Percentiles rank a stretch among this genome's conserved stretches.
Evolutionary conservation across 345 rosid genomes (phyloP).

Genomic region (Salix arbutifolia): DNA sequence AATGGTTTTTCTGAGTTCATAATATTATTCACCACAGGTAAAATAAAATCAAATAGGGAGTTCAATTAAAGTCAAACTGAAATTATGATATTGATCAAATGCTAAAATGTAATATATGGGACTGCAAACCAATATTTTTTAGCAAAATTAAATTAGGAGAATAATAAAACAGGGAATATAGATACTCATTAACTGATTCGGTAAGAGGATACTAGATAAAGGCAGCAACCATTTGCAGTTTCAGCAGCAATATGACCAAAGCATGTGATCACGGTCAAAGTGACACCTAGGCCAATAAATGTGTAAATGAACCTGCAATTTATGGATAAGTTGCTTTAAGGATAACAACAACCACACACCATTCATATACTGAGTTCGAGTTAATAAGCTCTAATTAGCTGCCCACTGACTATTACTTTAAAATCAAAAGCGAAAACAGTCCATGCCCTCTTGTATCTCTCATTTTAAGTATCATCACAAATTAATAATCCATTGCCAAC

Average conservation of each 20-base stretch:
- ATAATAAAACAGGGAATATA: not conserved
- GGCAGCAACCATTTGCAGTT: slow-evolving; percentile 80
- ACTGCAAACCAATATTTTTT: not conserved
- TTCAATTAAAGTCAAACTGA: not conserved
- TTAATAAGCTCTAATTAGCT: not conserved
- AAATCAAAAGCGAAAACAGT: not conserved
- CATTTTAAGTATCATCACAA: not conserved
- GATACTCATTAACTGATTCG: not conserved
- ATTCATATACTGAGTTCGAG: not conserved
- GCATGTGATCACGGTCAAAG: slow-evolving; percentile 67
- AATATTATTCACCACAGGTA: not conserved
- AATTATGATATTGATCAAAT: not conserved
- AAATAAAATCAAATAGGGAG: not conserved
- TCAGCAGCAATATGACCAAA: slow-evolving; percentile 84
- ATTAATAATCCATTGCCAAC: not conserved
- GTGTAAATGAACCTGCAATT: slow-evolving; percentile 75
- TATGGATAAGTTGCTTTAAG: not conserved
- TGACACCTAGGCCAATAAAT: slow-evolving; percentile 60
- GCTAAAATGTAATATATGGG: not conserved
- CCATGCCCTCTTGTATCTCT: not conserved
- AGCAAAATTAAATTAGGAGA: not conserved
- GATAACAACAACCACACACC: not conserved
- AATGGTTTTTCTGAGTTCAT: not conserved
- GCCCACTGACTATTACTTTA: not conserved
- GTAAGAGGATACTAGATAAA: slow-evolving; percentile 61